A percentile compares a stretch with the other conserved stretches of the same genome.
phyloP scores from a whole-genome alignment of 148 eudicot species.

The Rhododendron vialii region DNA sequence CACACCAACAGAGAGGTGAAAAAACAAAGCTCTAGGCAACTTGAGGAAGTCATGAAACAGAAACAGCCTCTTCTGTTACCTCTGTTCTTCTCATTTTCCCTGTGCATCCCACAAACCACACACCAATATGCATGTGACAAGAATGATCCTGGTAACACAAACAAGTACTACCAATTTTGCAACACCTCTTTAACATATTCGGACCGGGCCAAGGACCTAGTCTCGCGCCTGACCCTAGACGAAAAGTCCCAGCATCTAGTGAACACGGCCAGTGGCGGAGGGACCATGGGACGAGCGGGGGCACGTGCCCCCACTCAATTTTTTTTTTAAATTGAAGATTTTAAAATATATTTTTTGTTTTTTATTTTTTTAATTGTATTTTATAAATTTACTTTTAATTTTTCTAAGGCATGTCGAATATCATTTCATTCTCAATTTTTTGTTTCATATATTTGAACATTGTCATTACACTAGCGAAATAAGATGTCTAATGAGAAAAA shows the following conservation, averaged over 20 bases:
- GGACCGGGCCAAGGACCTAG: slow-evolving; percentile 38
- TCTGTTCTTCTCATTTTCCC: slow-evolving; percentile 16
- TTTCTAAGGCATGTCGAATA: no score
- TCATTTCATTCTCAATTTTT: no score
- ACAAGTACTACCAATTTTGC: slow-evolving; percentile 30
- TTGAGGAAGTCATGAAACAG: neutral
- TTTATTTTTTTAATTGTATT: no score
- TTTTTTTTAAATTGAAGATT: no score
- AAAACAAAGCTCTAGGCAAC: neutral
- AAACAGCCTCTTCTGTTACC: slow-evolving; percentile 22
- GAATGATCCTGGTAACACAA: slow-evolving; percentile 8
- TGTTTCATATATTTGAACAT: no score
- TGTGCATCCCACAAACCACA: slow-evolving; percentile 16
- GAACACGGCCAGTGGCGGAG: slow-evolving; percentile 34
- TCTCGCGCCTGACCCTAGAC: slow-evolving; percentile 34
- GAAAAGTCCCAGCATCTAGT: slow-evolving; percentile 44
- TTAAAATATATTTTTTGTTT: no score
- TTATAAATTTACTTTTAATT: no score
- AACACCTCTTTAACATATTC: slow-evolving; percentile 22
- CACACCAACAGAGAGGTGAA: neutral
- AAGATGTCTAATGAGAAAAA: no score
- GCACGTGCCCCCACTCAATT: no score
- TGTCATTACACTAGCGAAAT: no score
- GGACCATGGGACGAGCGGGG: no score
- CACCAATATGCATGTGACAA: slow-evolving; percentile 30